Base-by-base conservation (phyloP, 768 basidiomycete genomes). In the Butyriboletus loyo region DNA sequence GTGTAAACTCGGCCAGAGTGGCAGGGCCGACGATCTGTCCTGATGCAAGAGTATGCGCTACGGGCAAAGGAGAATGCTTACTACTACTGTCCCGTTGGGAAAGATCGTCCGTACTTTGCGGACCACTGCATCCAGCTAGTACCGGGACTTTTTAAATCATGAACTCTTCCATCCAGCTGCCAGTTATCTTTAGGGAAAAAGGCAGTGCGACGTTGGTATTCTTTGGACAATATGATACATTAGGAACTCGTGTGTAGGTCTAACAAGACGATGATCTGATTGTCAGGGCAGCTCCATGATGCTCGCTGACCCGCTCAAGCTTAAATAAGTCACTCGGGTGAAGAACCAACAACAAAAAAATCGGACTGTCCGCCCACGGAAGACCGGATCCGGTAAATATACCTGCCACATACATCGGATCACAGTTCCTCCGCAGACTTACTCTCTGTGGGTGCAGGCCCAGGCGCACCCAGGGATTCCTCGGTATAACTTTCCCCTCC, bases 401-500 rank as follows among this genome's bases (percentile, higher is more conserved):
- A 27, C 9, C 15, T 27, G 11, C 27, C 36, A 42, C n/a, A 22
- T 6, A 43, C 21, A 19, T 40, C 19, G 15, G 9, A 31, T 66
- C 45, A 64, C 15, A 61, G 43, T 1, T 55, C 66, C 52, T 73
- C 71, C 6, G 52, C 41, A 36, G 63, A 61, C 48, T 58, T 65
- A 45, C 70, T 70, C 48, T 75, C 74, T n/a, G 52, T 45, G n/a
- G 67, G 68, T 27, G 66, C 68, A 24, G 62, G 66, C 17, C 67
- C 72, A 22, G 69, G 63, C 7, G 55, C 66, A 48, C 43, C 52
- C 17, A 52, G 25, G 22, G 52, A 54, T 10, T 35, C 58, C 7
- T 58, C 53, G 5, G 51, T 43, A 8, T 31, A 32, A 11, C 28
- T 35, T 9, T 48, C 44, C 6, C 53, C 39, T 24, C 54, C 46